These are phyloP conservation scores for Chaetomium fimeti DNA, from an alignment of 495 filamentous ascomycete species.

Conservation along the genomic window DNA sequence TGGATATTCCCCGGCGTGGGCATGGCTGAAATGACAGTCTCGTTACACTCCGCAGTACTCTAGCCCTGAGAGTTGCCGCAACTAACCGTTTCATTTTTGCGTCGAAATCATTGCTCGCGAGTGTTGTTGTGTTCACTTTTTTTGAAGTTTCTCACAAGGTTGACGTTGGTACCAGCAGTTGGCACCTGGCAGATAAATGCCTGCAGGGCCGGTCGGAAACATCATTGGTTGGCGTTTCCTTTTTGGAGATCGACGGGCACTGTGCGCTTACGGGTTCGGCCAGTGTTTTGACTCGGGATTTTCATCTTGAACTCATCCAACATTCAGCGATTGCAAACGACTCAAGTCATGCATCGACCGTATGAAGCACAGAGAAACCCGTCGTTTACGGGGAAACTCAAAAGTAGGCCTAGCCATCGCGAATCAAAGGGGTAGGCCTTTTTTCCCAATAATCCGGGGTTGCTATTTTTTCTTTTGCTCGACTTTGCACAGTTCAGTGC, in stretches of 20 bases:
- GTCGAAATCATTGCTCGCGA: conserved; percentile 3
- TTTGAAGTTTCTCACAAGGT: not conserved
- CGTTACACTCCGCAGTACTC: not conserved
- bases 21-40: not conserved
- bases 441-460: not conserved
- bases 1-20: not conserved
- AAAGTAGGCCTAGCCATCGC: not conserved
- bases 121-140: not conserved
- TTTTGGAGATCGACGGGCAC: not conserved
- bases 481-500: not conserved
- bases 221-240: not conserved
- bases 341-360: not conserved
- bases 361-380: not conserved
- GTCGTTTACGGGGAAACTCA: not conserved
- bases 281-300: not conserved
- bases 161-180: conserved; percentile 9
- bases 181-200: not conserved
- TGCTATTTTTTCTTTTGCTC: not conserved
- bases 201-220: not conserved
- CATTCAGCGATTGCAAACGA: not conserved
- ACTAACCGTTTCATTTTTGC: conserved; percentile 8
- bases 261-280: not conserved
- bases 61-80: not conserved
- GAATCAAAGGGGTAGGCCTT: not conserved
- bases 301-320: not conserved